phyloP scores from a whole-genome alignment of 371 early-diverging fungal species.

The Mortierella polycephala region DNA sequence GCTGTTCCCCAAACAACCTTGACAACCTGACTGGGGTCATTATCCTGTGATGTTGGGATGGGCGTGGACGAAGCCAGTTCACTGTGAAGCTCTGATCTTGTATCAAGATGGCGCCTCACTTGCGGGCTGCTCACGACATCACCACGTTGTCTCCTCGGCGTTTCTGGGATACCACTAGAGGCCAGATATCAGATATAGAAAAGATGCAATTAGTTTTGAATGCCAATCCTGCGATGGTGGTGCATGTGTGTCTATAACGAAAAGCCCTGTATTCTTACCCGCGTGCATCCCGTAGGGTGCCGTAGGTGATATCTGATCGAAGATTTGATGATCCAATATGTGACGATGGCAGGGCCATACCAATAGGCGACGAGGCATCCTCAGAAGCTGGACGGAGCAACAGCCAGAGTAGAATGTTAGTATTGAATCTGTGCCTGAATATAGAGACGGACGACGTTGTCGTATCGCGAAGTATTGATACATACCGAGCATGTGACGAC shows the following conservation, averaged over 20 bases:
- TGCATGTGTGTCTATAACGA: not conserved
- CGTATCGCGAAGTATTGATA: not conserved
- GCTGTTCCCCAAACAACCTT: slow-evolving; percentile 98
- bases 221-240: not conserved
- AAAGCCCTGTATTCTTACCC: slow-evolving; percentile 12
- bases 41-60: slow-evolving; percentile 39
- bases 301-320: slow-evolving; percentile 39
- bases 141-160: slow-evolving; percentile 38
- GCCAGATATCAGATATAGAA: not conserved
- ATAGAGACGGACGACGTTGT: no score
- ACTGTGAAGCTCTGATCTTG: slow-evolving; percentile 25
- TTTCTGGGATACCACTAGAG: slow-evolving; percentile 23
- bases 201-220: not conserved
- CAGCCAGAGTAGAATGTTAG: not conserved
- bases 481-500: slow-evolving; percentile 19
- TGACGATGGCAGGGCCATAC: slow-evolving; percentile 39
- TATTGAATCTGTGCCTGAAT: not conserved
- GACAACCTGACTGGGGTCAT: slow-evolving; percentile 40
- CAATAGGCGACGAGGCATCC: slow-evolving; percentile 36
- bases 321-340: slow-evolving; percentile 43
- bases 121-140: slow-evolving; percentile 51
- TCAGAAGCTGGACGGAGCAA: slow-evolving; percentile 14
- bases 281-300: slow-evolving; percentile 30
- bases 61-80: slow-evolving; percentile 33
- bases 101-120: slow-evolving; percentile 38